phyloP scores from a whole-genome alignment of 805 yeast genomes.

The Zygoascus biomembranicola region DNA sequence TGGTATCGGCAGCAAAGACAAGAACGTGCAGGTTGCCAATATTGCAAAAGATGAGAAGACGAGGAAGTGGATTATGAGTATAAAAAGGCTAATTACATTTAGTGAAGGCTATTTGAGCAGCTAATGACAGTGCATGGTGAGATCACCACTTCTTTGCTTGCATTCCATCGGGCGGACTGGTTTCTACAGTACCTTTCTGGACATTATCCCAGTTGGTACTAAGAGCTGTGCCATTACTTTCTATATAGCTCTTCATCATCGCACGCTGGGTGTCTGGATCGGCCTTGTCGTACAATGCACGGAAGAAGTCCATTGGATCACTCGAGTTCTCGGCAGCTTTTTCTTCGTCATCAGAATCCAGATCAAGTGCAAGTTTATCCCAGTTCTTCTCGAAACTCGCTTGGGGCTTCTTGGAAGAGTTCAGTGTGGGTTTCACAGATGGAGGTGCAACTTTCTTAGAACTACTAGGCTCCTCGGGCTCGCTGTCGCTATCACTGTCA shows the following conservation, averaged over 20 bases:
- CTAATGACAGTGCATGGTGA: not conserved
- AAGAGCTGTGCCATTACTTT: slow-evolving; percentile 87
- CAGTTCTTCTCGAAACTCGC: slow-evolving; percentile 61
- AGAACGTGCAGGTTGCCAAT: slow-evolving; percentile 40
- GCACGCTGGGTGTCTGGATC: slow-evolving; percentile 87
- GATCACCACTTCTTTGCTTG: slow-evolving; percentile 39
- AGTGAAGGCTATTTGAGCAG: slow-evolving; percentile 24
- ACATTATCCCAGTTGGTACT: slow-evolving; percentile 95
- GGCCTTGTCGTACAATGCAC: slow-evolving; percentile 62
- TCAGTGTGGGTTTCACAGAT: not conserved
- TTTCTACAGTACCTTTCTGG: slow-evolving; percentile 50
- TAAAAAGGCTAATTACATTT: slow-evolving; percentile 66
- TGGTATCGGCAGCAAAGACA: slow-evolving; percentile 31
- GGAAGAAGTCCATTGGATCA: slow-evolving; percentile 55
- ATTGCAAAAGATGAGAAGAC: slow-evolving; percentile 74
- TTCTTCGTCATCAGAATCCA: slow-evolving; percentile 35
- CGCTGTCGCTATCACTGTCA: slow-evolving; percentile 3
- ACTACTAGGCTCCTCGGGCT: slow-evolving; percentile 4
- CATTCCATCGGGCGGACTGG: slow-evolving; percentile 70
- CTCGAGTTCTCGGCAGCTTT: slow-evolving; percentile 23
- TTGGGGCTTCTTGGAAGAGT: slow-evolving; percentile 39
- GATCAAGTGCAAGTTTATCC: slow-evolving; percentile 44
- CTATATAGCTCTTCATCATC: slow-evolving; percentile 93
- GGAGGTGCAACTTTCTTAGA: not conserved
- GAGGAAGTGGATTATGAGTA: slow-evolving; percentile 64